These are phyloP conservation scores for Vitis hybrid DNA, from an alignment of 177 flowering plant species.

Conservation along the genomic window DNA sequence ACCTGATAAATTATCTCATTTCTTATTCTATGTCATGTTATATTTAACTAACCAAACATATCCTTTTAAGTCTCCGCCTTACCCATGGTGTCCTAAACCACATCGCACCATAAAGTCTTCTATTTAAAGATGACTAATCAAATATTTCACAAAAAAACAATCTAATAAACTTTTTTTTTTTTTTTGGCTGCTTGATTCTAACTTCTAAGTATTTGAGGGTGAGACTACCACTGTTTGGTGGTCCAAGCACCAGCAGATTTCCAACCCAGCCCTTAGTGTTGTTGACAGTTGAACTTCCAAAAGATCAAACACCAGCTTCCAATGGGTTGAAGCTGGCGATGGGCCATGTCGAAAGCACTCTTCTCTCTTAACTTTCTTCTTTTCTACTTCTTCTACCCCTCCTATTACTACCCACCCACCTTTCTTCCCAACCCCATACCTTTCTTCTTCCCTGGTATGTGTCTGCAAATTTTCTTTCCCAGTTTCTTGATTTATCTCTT, in stretches of 20 bases:
- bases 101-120: no score
- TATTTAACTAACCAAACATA: no score
- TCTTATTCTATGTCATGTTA: no score
- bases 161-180: no score
- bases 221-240: neutral
- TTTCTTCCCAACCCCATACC: neutral
- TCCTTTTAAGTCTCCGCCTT: no score
- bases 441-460: constrained; percentile 21
- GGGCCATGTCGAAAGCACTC: constrained; percentile 20
- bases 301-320: constrained; percentile 20
- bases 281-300: constrained; percentile 21
- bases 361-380: constrained; percentile 19
- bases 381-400: constrained; percentile 12
- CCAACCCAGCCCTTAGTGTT: neutral
- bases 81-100: no score
- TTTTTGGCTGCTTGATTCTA: no score
- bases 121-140: no score
- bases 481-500: neutral
- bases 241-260: neutral
- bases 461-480: neutral
- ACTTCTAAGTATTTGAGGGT: no score
- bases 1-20: no score
- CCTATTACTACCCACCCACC: constrained; percentile 13
- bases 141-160: no score
- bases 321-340: constrained; percentile 16